These are phyloP conservation scores for Smallanthus sonchifolius DNA, from an alignment of 129 eudicot species.

Conservation along the genomic window DNA sequence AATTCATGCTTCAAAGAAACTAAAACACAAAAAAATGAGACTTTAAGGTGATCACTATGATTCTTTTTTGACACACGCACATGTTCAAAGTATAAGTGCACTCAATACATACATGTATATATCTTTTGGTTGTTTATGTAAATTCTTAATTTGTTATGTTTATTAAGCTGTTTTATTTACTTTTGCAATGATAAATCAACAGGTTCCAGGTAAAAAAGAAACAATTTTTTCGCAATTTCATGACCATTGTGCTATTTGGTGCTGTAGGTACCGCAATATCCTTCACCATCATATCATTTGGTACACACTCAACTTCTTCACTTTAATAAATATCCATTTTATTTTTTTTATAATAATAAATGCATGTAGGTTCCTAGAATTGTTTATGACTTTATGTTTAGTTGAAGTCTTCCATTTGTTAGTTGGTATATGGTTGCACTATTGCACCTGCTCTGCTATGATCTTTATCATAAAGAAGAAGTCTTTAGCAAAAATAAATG, in stretches of 20 bases:
- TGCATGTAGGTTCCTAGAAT: background rate
- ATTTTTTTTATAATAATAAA: background rate
- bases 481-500: background rate
- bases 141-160: background rate
- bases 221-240: slow-evolving; percentile 86
- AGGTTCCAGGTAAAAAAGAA: slow-evolving; percentile 94
- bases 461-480: slow-evolving; percentile 8
- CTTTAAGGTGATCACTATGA: background rate
- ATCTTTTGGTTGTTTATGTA: background rate
- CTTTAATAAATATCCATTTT: background rate
- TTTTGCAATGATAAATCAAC: slow-evolving; percentile 24
- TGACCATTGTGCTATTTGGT: slow-evolving; percentile 82
- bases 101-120: background rate
- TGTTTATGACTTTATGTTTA: background rate
- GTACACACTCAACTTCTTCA: slow-evolving; percentile 41
- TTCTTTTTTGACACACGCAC: slow-evolving; percentile 3
- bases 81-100: background rate
- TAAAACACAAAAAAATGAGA: background rate
- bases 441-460: background rate
- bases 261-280: slow-evolving; percentile 85
- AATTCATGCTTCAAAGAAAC: slow-evolving; percentile 7
- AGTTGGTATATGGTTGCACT: background rate
- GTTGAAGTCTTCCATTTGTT: background rate
- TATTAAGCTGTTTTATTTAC: slow-evolving; percentile 3
- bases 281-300: slow-evolving; percentile 75